These are phyloP conservation scores for Juncus inflexus DNA, from an alignment of 176 grass and related monocot genomes.

Conservation along the genomic window DNA sequence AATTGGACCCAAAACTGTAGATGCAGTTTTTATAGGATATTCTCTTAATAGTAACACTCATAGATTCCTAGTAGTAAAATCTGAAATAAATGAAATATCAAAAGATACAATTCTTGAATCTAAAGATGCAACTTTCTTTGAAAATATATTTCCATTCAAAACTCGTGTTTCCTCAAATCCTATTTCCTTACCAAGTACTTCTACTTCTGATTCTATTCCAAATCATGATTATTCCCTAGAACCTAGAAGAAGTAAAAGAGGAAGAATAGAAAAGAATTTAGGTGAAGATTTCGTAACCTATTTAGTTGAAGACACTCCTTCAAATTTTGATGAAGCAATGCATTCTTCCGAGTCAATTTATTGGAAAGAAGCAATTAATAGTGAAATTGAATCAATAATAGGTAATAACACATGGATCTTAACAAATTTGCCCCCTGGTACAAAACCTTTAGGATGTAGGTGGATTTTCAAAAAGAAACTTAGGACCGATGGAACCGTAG, in stretches of 20 bases:
- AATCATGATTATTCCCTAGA: not conserved
- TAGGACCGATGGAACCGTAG: slow-evolving; percentile 3
- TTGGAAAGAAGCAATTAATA: not conserved
- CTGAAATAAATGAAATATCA: not conserved
- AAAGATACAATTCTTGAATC: not conserved
- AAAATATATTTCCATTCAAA: not conserved
- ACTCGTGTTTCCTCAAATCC: not conserved
- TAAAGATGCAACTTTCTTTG: too few relatives aligned
- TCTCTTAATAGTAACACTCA: slow-evolving; percentile 6
- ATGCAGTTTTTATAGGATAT: slow-evolving; percentile 5
- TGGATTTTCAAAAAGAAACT: slow-evolving; percentile 28
- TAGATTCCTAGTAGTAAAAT: slow-evolving; percentile 5
- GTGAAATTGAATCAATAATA: slow-evolving; percentile 26
- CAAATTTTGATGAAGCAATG: not conserved
- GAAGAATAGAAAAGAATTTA: not conserved
- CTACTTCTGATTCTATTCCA: too few relatives aligned
- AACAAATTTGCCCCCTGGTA: not conserved
- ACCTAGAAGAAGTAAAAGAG: slow-evolving; percentile 19
- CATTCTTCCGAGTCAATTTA: not conserved
- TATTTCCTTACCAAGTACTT: too few relatives aligned
- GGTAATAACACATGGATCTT: too few relatives aligned
- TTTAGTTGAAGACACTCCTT: too few relatives aligned
- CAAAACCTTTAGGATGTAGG: slow-evolving; percentile 20
- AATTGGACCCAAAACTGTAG: not conserved
- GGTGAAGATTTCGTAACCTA: slow-evolving; percentile 2